Percentiles rank a stretch among this genome's conserved stretches.
phyloP scores from a whole-genome alignment of 495 filamentous ascomycete species.

The Penicillium daleae region DNA sequence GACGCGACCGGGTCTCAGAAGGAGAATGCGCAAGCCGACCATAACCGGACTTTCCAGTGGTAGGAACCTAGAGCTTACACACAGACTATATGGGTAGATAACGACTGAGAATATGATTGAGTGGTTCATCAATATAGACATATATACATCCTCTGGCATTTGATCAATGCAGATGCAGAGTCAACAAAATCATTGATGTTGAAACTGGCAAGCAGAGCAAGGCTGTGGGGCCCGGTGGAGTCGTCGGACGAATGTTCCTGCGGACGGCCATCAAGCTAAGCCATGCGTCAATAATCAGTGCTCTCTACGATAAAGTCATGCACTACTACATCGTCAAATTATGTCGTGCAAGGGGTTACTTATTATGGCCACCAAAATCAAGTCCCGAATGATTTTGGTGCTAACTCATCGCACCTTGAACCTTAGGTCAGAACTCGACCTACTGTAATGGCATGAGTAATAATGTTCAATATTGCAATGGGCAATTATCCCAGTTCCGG shows the following conservation, averaged over 20 bases:
- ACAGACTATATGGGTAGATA: neutral
- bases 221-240: neutral
- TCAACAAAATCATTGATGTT: neutral
- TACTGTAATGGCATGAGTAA: neutral
- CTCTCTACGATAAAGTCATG: neutral
- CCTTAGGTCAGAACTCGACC: neutral
- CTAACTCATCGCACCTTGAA: neutral
- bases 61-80: neutral
- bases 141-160: neutral
- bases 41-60: neutral
- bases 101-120: too few species aligned
- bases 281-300: neutral
- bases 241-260: neutral
- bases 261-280: constrained; percentile 2
- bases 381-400: neutral
- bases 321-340: neutral
- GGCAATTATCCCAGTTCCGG: neutral
- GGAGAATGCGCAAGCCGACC: neutral
- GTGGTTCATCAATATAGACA: neutral
- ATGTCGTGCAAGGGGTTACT: constrained; percentile 7
- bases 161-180: neutral
- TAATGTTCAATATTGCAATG: too few species aligned
- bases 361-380: neutral
- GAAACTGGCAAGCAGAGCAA: neutral
- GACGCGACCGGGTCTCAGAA: constrained; percentile 16